Evolutionary conservation across 2,329 filamentous ascomycete species (phyloP).

Genomic region (Trichoderma aggressivum): DNA sequence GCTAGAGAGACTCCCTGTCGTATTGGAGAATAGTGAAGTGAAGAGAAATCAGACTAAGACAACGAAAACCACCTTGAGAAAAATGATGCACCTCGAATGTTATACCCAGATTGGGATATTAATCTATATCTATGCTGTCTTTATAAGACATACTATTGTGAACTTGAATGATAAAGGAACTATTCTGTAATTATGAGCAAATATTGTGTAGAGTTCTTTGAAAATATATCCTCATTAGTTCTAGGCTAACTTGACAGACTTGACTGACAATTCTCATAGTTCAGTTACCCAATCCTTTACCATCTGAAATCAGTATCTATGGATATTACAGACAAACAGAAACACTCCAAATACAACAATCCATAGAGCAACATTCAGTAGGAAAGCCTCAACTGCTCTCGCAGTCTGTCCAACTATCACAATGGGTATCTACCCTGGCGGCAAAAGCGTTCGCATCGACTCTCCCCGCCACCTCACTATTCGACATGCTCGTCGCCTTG

Average conservation of each 20-base stretch:
- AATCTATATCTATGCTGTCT: not conserved
- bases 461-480: not conserved
- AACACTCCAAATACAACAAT: not conserved
- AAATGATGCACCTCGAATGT: not conserved
- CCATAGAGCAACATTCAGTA: not conserved
- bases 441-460: not conserved
- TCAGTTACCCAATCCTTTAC: not conserved
- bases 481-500: not conserved
- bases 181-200: not conserved
- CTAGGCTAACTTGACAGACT: not conserved
- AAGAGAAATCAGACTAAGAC: not conserved
- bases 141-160: not conserved
- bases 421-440: not conserved
- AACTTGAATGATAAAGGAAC: not conserved
- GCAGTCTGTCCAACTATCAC: not conserved
- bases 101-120: not conserved
- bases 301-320: not conserved
- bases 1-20: not conserved
- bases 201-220: not conserved
- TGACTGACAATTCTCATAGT: not conserved
- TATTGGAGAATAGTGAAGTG: not conserved
- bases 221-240: not conserved
- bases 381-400: not conserved
- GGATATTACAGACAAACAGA: not conserved
- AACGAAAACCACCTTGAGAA: not conserved